Conservation (phyloP, 2,329 filamentous ascomycete genomes). For the Aspergillus puulaauensis region DNA sequence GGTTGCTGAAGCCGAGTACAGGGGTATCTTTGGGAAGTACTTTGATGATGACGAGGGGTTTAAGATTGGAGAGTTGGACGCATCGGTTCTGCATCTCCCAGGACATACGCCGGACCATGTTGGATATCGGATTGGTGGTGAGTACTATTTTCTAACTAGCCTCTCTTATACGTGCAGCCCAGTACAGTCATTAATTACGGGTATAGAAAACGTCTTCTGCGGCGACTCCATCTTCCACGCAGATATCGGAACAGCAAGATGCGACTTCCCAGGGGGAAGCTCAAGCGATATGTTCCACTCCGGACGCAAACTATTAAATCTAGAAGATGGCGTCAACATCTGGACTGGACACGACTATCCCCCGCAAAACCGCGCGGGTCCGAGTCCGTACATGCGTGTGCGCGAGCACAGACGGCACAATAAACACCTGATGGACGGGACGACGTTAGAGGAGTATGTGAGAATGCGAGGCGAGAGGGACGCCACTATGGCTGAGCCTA, state of each 20-base stretch:
- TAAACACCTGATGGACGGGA: conserved; percentile 48
- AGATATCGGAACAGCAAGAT: conserved; percentile 52
- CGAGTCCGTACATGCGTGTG: conserved; percentile 29
- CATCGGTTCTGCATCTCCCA: conserved; percentile 54
- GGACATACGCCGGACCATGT: conserved; percentile 63
- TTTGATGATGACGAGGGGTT: conserved; percentile 58
- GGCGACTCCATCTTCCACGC: conserved; percentile 55
- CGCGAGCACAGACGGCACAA: conserved; percentile 48
- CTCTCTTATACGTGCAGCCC: no score
- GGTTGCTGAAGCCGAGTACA: conserved; percentile 45
- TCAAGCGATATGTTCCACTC: conserved; percentile 46
- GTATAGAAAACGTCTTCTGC: conserved; percentile 42
- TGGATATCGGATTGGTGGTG: conserved; percentile 54
- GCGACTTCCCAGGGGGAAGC: conserved; percentile 55
- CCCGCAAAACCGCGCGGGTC: conserved; percentile 21
- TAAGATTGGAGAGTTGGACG: conserved; percentile 48
- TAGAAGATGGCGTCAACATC: conserved; percentile 46
- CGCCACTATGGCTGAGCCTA: conserved; percentile 42
- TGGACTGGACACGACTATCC: conserved; percentile 56
- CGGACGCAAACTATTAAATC: conserved; percentile 40
- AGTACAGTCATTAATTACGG: no score
- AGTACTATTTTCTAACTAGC: background rate
- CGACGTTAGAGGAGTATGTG: conserved; percentile 47
- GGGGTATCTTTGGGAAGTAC: conserved; percentile 52
- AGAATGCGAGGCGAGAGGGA: conserved; percentile 47